Evolutionary conservation across 2,329 filamentous ascomycete species (phyloP).

Genomic region (Drechslerella dactyloides): DNA sequence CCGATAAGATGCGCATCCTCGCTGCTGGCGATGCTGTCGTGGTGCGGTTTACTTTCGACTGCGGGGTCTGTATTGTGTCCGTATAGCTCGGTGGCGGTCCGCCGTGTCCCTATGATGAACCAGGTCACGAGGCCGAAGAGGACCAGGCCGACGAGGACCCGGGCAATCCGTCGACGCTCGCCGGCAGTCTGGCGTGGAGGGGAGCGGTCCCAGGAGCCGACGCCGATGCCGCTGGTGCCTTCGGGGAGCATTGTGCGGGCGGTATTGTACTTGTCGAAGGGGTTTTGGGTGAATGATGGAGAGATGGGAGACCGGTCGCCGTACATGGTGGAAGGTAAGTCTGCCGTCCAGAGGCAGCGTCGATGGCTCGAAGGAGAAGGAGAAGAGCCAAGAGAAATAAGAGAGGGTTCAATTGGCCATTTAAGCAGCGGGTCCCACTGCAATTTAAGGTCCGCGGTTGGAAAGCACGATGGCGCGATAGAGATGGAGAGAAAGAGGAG

Average conservation of each 20-base stretch:
- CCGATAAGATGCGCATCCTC: not conserved
- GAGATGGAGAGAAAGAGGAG: not conserved
- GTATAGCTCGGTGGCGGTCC: constrained; percentile 22
- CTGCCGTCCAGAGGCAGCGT: not conserved
- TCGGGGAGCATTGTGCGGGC: constrained; percentile 39
- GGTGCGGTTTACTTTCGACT: constrained; percentile 17
- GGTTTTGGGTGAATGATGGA: constrained; percentile 42
- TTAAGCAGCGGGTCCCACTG: not conserved
- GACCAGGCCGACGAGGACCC: constrained; percentile 23
- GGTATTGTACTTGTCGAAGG: constrained; percentile 49
- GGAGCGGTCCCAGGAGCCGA: constrained; percentile 37
- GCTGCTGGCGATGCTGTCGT: constrained; percentile 9
- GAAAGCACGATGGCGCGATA: not conserved
- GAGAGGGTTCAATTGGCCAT: constrained; percentile 1
- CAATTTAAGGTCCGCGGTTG: not conserved
- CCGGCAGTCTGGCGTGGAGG: constrained; percentile 31
- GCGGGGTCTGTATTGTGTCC: not conserved
- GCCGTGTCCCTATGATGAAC: constrained; percentile 34
- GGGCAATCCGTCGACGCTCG: constrained; percentile 30
- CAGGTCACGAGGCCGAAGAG: constrained; percentile 32
- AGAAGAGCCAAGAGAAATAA: not conserved
- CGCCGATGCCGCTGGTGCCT: constrained; percentile 43
- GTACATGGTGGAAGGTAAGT: constrained; percentile 22
- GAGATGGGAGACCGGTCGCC: constrained; percentile 44
- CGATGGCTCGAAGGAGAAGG: not conserved